phyloP scores from a whole-genome alignment of 2,329 filamentous ascomycete species.

The Pseudocercospora fuligena region DNA sequence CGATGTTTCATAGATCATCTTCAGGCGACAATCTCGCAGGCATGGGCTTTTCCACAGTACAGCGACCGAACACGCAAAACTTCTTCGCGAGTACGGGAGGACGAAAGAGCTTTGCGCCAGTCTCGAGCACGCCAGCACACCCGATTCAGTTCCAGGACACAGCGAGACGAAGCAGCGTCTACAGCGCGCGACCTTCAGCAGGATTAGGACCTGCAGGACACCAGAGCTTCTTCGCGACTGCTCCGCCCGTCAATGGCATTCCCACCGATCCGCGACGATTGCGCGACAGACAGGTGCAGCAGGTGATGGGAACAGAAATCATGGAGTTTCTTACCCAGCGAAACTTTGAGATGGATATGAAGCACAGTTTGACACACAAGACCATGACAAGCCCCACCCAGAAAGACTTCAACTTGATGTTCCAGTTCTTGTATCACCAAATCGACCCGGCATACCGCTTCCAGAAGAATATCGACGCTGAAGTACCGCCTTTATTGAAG shows the following conservation, averaged over 20 bases:
- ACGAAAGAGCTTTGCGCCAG: conserved; percentile 73
- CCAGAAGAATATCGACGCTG: conserved; percentile 91
- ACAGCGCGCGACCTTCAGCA: conserved; percentile 63
- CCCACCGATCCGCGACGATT: conserved; percentile 86
- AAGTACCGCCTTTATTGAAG: conserved; percentile 89
- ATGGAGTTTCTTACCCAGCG: conserved; percentile 89
- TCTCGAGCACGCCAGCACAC: conserved; percentile 55
- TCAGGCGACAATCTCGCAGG: conserved; percentile 80
- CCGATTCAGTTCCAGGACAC: conserved; percentile 56
- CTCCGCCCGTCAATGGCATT: conserved; percentile 77
- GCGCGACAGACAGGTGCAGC: conserved; percentile 78
- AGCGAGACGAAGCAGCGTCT: conserved; percentile 75
- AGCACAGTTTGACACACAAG: conserved; percentile 88
- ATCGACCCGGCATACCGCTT: conserved; percentile 95
- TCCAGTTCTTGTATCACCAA: conserved; percentile 95
- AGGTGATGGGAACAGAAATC: conserved; percentile 83
- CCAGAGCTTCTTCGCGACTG: conserved; percentile 94
- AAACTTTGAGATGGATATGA: conserved; percentile 98
- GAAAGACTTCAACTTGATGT: conserved; percentile 97
- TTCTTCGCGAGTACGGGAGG: conserved; percentile 63
- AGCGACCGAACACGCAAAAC: conserved; percentile 78
- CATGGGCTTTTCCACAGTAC: conserved; percentile 75
- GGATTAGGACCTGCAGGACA: conserved; percentile 64
- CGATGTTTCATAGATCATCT: conserved; percentile 82
- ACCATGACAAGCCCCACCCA: conserved; percentile 93